These are phyloP conservation scores for Oropetium thomaeum DNA, from an alignment of 176 grass and related monocot species.

Conservation along the genomic window DNA sequence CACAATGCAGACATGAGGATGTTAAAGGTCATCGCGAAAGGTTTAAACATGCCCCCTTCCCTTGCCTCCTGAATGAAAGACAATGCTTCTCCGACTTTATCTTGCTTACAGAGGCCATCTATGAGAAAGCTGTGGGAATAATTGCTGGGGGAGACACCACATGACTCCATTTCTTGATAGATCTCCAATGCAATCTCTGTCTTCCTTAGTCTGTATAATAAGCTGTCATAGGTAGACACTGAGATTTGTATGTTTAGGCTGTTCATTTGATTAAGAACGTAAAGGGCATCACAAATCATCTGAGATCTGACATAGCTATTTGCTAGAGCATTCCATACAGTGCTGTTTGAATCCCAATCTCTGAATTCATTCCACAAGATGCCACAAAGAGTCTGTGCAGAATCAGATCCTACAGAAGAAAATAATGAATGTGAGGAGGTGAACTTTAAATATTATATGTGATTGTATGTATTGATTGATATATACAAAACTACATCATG, in stretches of 20 bases:
- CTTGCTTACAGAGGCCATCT: conserved; percentile 78
- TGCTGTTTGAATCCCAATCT: conserved; percentile 35
- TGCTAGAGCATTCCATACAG: conserved; percentile 83
- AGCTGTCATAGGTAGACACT: conserved; percentile 65
- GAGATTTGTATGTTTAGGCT: conserved; percentile 70
- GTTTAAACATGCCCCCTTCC: conserved; percentile 50
- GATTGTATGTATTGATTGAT: background rate
- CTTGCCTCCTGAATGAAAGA: conserved; percentile 66
- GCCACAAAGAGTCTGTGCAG: conserved; percentile 52
- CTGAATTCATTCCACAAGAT: conserved; percentile 53
- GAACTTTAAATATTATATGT: background rate
- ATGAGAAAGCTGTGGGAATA: conserved; percentile 67
- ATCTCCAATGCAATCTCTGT: conserved; percentile 49
- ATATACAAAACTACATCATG: conserved; percentile 1
- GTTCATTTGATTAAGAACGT: conserved; percentile 76
- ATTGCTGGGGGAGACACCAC: conserved; percentile 50
- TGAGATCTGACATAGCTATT: conserved; percentile 59
- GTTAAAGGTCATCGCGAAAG: conserved; percentile 47
- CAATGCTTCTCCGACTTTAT: conserved; percentile 65
- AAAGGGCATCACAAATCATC: conserved; percentile 71
- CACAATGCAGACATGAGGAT: conserved; percentile 66
- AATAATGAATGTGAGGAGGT: background rate
- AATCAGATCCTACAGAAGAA: conserved; percentile 52
- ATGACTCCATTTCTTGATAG: conserved; percentile 68
- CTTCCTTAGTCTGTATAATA: conserved; percentile 53